Percentiles rank a stretch among this genome's conserved stretches.
phyloP scores from a whole-genome alignment of 2,329 filamentous ascomycete species.

The Hyphodiscus sp. region DNA sequence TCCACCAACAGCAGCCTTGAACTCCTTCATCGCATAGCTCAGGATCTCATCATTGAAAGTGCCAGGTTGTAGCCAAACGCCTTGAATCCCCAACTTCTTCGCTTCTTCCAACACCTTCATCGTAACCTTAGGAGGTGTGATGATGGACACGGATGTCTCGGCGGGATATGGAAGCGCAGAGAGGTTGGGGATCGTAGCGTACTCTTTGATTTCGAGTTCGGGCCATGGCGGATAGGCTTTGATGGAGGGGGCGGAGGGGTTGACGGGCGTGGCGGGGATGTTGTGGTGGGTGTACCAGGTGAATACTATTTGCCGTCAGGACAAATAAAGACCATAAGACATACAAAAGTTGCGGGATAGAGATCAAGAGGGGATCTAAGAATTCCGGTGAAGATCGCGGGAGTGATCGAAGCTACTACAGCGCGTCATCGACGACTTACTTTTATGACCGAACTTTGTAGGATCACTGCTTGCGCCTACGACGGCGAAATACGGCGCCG shows the following conservation, averaged over 20 bases:
- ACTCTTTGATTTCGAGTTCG: slow-evolving; percentile 38
- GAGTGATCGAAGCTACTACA: too few relatives aligned
- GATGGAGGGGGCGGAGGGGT: slow-evolving; percentile 63
- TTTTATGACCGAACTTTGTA: slow-evolving; percentile 82
- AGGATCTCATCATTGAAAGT: slow-evolving; percentile 75
- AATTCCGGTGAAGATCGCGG: too few relatives aligned
- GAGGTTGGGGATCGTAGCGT: slow-evolving; percentile 46
- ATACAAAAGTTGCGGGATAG: not conserved
- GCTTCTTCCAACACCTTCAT: slow-evolving; percentile 70
- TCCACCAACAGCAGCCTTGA: slow-evolving; percentile 64
- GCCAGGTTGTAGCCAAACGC: slow-evolving; percentile 88
- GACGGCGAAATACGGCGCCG: slow-evolving; percentile 73
- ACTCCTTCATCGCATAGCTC: slow-evolving; percentile 60
- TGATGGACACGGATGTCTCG: slow-evolving; percentile 73
- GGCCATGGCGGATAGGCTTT: slow-evolving; percentile 40
- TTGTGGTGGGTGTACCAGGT: slow-evolving; percentile 77
- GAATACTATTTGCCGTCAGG: slow-evolving; percentile 54
- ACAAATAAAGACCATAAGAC: slow-evolving; percentile 3
- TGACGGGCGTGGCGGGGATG: slow-evolving; percentile 76
- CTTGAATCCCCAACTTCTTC: slow-evolving; percentile 61
- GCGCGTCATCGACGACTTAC: slow-evolving; percentile 42
- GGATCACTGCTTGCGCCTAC: slow-evolving; percentile 83
- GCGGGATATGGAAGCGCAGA: slow-evolving; percentile 57
- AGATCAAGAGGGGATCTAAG: too few relatives aligned
- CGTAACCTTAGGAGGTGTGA: slow-evolving; percentile 79